Evolutionary conservation across 129 eudicot genomes (phyloP).

Genomic region (Flaveria ramosissima): DNA sequence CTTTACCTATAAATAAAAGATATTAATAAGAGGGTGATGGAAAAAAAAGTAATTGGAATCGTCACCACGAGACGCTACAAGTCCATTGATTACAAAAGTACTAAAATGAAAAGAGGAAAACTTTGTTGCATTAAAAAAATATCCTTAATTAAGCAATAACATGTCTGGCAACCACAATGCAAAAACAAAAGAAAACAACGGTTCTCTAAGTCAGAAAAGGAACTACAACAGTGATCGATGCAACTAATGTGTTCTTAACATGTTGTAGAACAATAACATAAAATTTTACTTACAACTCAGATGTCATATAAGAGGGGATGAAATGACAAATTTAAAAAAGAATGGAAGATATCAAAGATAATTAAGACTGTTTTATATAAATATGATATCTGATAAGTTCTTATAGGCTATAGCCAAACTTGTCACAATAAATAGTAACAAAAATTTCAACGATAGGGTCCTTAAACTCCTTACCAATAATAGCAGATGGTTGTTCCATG

Average conservation of each 20-base stretch:
- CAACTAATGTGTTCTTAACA: background rate
- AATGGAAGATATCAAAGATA: background rate
- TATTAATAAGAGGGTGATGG: background rate
- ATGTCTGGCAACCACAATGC: background rate
- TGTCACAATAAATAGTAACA: background rate
- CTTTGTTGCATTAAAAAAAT: background rate
- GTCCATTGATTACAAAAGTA: background rate
- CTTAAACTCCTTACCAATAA: slow-evolving; percentile 32
- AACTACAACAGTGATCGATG: background rate
- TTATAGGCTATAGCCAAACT: background rate
- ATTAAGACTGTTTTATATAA: slow-evolving; percentile 12
- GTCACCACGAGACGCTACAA: background rate
- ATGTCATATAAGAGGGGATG: background rate
- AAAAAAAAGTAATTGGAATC: background rate
- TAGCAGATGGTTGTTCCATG: slow-evolving; percentile 41
- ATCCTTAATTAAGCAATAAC: background rate
- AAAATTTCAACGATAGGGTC: background rate
- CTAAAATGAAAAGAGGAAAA: background rate
- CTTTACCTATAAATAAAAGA: background rate
- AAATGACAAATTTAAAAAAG: slow-evolving; percentile 8
- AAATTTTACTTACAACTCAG: background rate
- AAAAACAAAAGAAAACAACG: background rate
- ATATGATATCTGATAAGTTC: background rate
- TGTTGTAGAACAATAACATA: background rate
- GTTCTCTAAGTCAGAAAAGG: background rate